Evolutionary conservation across 2,329 filamentous ascomycete species (phyloP), one percentile per base, ranked within the genome.

Genomic region (Ceratocystis ficicola): DNA sequence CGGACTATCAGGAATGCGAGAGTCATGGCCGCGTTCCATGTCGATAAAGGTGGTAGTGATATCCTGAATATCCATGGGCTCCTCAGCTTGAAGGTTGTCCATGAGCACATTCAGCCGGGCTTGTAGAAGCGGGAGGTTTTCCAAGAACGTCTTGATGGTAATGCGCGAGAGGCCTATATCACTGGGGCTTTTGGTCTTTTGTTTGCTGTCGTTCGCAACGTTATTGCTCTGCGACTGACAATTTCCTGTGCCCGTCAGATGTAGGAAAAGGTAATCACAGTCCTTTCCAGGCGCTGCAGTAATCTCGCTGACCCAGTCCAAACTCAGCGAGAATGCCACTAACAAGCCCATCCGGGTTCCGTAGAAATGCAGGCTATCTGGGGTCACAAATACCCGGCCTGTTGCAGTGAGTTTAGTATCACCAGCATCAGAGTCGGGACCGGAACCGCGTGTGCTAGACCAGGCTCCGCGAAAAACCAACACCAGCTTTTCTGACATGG

Each of bases 401-500:
- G 82, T 82, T 20, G 82, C 81, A 25, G 79, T 76, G 70, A 97
- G 60, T 20, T 67, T 67, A 20, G 62, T 63, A 36, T 67, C 65
- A 5, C 66, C 66, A 1, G 66, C 30, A 36, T 68, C 61, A 5
- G 66, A 22, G 30, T 66, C 61, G 22, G 90, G 68, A 72, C 74
- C 28, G 48, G 73, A 0, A 72, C 71, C 17, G 77, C 76, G 65
- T 73, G 74, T 2, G 69, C 81, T 84, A 52, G 77, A 78, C 90
- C 94, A 99, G 0, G 90, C 90, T 17, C 92, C 93, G 59, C 92
- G 85, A 77, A 97, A 97, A 1, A 99, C 94, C 62, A 97, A 80
- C 2, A 96, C 86, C 6, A 96, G 79, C 73, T 90, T 90, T 72
- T 97, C 91, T 20, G 88, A 83, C 36, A 83, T 78, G 2, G 86